Conservation (phyloP, 1,139 yeast species). For the Kurtzmaniella natalensis region DNA sequence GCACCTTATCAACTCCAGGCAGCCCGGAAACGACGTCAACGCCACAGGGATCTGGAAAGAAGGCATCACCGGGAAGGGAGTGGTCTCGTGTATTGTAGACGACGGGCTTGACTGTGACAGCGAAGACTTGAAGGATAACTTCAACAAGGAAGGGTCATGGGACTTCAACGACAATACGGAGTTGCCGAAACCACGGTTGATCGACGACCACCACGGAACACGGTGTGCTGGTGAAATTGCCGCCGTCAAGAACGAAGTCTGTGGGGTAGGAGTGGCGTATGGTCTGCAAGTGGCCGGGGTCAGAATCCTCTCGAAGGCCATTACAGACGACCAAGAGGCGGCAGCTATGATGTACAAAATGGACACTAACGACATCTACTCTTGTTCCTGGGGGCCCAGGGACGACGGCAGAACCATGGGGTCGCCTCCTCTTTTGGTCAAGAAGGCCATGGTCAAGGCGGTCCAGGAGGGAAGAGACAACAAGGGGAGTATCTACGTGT, state of each 20-base stretch:
- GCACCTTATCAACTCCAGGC: constrained; percentile 75
- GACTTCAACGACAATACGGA: constrained; percentile 79
- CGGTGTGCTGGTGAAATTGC: constrained; percentile 99
- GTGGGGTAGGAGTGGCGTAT: constrained; percentile 95
- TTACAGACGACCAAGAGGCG: constrained; percentile 88
- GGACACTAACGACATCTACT: constrained; percentile 83
- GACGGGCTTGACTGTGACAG: constrained; percentile 88
- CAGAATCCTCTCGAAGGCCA: constrained; percentile 75
- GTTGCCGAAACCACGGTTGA: constrained; percentile 73
- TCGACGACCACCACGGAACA: constrained; percentile 94
- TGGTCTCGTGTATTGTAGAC: constrained; percentile 85
- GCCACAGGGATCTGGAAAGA: constrained; percentile 83
- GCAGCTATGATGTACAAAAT: constrained; percentile 76
- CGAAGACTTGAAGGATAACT: constrained; percentile 67
- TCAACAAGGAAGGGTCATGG: constrained; percentile 76
- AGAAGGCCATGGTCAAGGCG: constrained; percentile 79
- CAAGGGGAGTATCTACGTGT: constrained; percentile 87
- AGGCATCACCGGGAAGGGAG: constrained; percentile 76
- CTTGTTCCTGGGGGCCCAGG: constrained; percentile 99
- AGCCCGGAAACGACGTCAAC: constrained; percentile 82
- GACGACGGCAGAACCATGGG: constrained; percentile 88
- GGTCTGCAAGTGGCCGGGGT: constrained; percentile 85
- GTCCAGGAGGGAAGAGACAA: constrained; percentile 77
- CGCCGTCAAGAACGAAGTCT: constrained; percentile 77
- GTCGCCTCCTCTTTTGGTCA: constrained; percentile 75